Base-by-base conservation (phyloP, 768 basidiomycete genomes). In the Kwoniella dejecticola region DNA sequence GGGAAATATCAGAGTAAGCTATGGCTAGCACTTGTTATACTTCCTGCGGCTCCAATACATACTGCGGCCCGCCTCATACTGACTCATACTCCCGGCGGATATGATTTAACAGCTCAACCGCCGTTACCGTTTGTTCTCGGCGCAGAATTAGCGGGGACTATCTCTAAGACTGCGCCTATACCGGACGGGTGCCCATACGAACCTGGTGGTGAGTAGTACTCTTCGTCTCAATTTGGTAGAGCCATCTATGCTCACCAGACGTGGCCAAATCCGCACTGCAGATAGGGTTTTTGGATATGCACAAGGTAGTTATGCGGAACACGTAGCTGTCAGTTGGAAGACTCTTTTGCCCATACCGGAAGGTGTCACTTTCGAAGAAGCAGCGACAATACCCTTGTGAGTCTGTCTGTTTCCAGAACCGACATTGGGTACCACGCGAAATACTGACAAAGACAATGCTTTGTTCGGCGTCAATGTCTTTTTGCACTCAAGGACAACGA, bases 61-160 rank as follows among this genome's bases (percentile, higher is more conserved):
- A 3, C n/a, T 15, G 1, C 19, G 23, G 41, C 30, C 42, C 2
- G 33, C 5, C 2, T 17, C 13, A 33, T 36, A n/a, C 13, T n/a
- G 21, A 31, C 15, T 52, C 30, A 33, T 6, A 7, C 3, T 29
- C 13, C 7, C 6, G 23, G 27, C 38, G 38, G 36, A 40, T 38
- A 3, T 3, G 2, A 19, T 31, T 3, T 36, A 2, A 19, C 48
- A 79, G 75, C 70, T 55, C 88, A 93, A 72, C 91, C 90, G 0
- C 84, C 89, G 0, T 82, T 91, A 38, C 94, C 94, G 0, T 96
- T 94, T 79, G 83, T 86, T 5, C 84, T 93, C 4, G 93, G 93
- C 15, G 70, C 73, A n/a, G 78, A 99, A 77, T 89, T 97, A 70
- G 85, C 92, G 2, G 95, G 95, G 0, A 83, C 80, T 57, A 86